Evolutionary conservation across 2,329 filamentous ascomycete species (phyloP).

Genomic region (Pestalotiopsis fici): DNA sequence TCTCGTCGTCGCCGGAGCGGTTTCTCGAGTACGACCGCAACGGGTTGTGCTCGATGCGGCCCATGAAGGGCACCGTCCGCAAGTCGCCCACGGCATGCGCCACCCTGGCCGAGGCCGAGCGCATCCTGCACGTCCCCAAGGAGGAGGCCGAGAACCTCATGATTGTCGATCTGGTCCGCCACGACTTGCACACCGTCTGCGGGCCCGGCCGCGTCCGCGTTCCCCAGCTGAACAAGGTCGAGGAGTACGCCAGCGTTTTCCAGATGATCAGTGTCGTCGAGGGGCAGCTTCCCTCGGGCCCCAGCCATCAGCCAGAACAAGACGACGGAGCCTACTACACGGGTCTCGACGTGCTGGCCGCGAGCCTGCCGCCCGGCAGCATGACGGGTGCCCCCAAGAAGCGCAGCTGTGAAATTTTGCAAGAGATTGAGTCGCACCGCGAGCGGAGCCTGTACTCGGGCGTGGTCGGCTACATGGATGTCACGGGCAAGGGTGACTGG

Average conservation of each 20-base stretch:
- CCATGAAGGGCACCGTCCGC: conserved; percentile 96
- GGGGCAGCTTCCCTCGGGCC: conserved; percentile 51
- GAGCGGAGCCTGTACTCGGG: conserved; percentile 83
- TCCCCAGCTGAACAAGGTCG: conserved; percentile 78
- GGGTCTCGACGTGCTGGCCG: conserved; percentile 75
- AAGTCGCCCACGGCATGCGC: conserved; percentile 62
- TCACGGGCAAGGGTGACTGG: conserved; percentile 83
- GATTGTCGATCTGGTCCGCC: conserved; percentile 96
- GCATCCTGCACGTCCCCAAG: conserved; percentile 77
- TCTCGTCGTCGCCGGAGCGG: conserved; percentile 86
- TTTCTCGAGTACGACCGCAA: conserved; percentile 64
- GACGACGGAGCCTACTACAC: conserved; percentile 40
- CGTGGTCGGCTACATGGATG: conserved; percentile 86
- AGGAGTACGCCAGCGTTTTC: conserved; percentile 89
- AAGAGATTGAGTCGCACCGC: conserved; percentile 62
- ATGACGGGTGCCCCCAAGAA: conserved; percentile 98
- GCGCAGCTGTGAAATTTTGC: conserved; percentile 82
- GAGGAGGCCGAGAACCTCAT: conserved; percentile 96
- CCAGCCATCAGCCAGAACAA: no score
- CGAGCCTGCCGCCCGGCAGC: conserved; percentile 82
- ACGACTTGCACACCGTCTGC: conserved; percentile 86
- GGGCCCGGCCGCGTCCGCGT: conserved; percentile 74
- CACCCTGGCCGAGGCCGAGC: conserved; percentile 71
- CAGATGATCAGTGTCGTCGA: conserved; percentile 90
- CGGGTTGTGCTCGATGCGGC: conserved; percentile 76